These are phyloP conservation scores for Casuarina cunninghamiana DNA, from an alignment of 306 rosid genomes.

Conservation along the genomic window DNA sequence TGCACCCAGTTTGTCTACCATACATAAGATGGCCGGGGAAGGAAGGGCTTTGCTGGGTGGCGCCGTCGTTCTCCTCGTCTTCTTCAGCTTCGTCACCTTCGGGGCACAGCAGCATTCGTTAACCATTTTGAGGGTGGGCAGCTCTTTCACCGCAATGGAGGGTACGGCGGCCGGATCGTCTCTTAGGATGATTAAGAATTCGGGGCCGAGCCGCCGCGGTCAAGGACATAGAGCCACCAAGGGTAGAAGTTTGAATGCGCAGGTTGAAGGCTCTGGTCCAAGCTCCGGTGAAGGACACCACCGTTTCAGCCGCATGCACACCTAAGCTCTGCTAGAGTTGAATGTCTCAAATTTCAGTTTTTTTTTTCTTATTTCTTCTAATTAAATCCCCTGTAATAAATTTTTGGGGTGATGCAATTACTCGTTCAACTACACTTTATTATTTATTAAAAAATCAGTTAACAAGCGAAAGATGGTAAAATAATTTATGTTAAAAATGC, in stretches of 20 bases:
- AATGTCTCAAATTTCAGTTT: too few species aligned
- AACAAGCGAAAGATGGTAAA: too few species aligned
- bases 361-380: too few species aligned
- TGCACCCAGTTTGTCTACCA: not conserved
- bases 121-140: constrained; percentile 1
- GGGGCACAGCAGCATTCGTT: constrained; percentile 30
- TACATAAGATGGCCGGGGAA: constrained; percentile 22
- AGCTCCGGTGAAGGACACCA: constrained; percentile 43
- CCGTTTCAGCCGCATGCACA: not conserved
- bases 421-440: too few species aligned
- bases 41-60: constrained; percentile 4
- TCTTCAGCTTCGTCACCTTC: constrained; percentile 19
- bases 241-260: not conserved
- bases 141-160: not conserved
- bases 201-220: constrained; percentile 53
- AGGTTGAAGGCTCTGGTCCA: constrained; percentile 32
- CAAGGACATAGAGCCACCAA: constrained; percentile 34
- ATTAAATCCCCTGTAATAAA: too few species aligned
- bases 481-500: too few species aligned
- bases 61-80: constrained; percentile 10
- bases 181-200: constrained; percentile 38
- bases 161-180: constrained; percentile 11
- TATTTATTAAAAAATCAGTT: too few species aligned
- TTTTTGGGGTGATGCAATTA: too few species aligned
- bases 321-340: not conserved